A percentile compares a stretch with the other conserved stretches of the same genome.
Evolutionary conservation across 2,329 filamentous ascomycete species (phyloP).

Genomic region (Diaporthe amygdali): DNA sequence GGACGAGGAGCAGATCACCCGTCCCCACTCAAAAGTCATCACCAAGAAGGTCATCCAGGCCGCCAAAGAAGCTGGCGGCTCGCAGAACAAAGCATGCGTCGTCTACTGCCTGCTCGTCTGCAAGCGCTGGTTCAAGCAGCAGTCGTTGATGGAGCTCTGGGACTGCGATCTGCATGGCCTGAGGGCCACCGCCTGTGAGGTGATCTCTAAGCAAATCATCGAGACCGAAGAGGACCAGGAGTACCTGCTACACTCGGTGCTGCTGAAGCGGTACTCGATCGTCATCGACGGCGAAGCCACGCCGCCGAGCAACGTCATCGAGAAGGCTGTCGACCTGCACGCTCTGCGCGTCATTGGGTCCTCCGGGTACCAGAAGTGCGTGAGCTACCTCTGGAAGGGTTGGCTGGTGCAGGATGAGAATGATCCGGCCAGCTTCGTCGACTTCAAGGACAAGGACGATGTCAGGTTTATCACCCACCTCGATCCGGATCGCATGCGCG

Average conservation of each 20-base stretch:
- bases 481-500: slow-evolving; percentile 92
- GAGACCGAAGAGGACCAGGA: slow-evolving; percentile 80
- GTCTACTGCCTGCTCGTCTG: slow-evolving; percentile 81
- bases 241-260: slow-evolving; percentile 79
- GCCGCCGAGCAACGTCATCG: slow-evolving; percentile 83
- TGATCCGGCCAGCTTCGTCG: slow-evolving; percentile 86
- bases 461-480: slow-evolving; percentile 81
- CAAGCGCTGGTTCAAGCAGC: slow-evolving; percentile 76
- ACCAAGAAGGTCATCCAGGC: slow-evolving; percentile 80
- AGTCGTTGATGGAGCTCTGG: slow-evolving; percentile 85
- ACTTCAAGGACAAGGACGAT: slow-evolving; percentile 84
- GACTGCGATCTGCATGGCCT: slow-evolving; percentile 84
- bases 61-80: slow-evolving; percentile 80
- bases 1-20: slow-evolving; percentile 74
- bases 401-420: slow-evolving; percentile 97
- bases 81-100: slow-evolving; percentile 78
- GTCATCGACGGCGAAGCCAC: slow-evolving; percentile 74
- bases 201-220: slow-evolving; percentile 88
- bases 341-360: slow-evolving; percentile 87
- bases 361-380: slow-evolving; percentile 95
- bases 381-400: slow-evolving; percentile 89
- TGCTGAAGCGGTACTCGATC: slow-evolving; percentile 89
- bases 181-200: slow-evolving; percentile 83
- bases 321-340: slow-evolving; percentile 92
- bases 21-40: slow-evolving; percentile 84